These are phyloP conservation scores for Artomyces pyxidatus DNA, from an alignment of 768 basidiomycete genomes.

Conservation along the genomic window DNA sequence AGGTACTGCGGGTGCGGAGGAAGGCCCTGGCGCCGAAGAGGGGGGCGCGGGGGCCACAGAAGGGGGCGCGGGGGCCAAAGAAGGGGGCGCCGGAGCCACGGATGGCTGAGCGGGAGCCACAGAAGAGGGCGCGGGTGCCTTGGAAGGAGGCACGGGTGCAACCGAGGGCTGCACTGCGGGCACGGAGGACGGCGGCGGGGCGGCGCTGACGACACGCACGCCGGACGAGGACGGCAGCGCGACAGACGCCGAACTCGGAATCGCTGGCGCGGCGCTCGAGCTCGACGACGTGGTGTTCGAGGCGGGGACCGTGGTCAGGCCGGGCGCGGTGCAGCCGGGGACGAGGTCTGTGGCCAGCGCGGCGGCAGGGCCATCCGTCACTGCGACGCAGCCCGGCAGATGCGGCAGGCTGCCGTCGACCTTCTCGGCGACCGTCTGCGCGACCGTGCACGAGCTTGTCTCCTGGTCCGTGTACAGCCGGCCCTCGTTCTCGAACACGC, in stretches of 20 bases:
- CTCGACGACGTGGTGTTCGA: neutral
- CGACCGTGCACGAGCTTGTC: neutral
- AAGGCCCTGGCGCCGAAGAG: neutral
- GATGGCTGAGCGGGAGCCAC: neutral
- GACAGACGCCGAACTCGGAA: neutral
- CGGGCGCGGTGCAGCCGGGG: neutral
- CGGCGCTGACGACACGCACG: neutral
- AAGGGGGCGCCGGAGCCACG: neutral
- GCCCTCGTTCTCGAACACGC: neutral
- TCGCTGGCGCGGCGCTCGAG: neutral
- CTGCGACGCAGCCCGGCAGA: neutral
- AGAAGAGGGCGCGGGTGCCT: neutral
- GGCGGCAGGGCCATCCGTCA: neutral
- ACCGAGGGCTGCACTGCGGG: neutral
- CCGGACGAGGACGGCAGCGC: neutral
- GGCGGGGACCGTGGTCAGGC: neutral
- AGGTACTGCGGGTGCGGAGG: neutral
- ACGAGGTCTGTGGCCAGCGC: neutral
- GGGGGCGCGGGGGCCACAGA: neutral
- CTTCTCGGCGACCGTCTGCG: neutral
- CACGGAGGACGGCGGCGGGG: neutral
- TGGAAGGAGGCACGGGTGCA: neutral
- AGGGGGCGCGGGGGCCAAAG: neutral
- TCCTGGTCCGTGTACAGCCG: neutral
- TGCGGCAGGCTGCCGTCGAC: neutral